Conservation (phyloP, 129 eudicot species). For the Mikania micrantha region DNA sequence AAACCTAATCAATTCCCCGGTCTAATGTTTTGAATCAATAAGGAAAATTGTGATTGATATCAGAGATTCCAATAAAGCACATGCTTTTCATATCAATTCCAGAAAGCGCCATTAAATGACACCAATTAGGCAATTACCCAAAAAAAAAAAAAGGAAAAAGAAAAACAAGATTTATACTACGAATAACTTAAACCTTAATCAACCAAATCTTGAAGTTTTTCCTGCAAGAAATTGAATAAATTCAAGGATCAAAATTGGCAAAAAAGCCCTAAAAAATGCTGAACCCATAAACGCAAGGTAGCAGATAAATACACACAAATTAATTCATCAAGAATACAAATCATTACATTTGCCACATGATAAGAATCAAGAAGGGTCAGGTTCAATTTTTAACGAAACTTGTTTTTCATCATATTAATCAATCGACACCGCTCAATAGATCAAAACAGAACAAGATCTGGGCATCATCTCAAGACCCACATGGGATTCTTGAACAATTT, state of each 20-base stretch:
- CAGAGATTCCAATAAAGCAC: conserved; percentile 4
- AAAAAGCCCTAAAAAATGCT: neutral
- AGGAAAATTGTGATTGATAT: conserved; percentile 1
- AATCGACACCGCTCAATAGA: conserved; percentile 4
- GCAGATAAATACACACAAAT: conserved; percentile 2
- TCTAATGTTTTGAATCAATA: conserved; percentile 9
- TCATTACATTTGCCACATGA: neutral
- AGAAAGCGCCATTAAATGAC: neutral
- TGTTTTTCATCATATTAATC: neutral
- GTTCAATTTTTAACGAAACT: no score
- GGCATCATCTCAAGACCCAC: conserved; percentile 46
- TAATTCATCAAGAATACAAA: neutral
- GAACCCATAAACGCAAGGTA: neutral
- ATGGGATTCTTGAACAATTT: conserved; percentile 29
- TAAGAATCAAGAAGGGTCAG: no score
- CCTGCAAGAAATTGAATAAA: conserved; percentile 24
- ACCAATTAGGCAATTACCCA: conserved; percentile 8
- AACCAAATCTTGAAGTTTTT: conserved; percentile 14
- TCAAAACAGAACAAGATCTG: conserved; percentile 52
- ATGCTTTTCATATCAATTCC: conserved; percentile 5
- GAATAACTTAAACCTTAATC: neutral
- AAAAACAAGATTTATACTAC: conserved; percentile 10
- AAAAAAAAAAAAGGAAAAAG: no score
- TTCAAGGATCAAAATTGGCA: conserved; percentile 5
- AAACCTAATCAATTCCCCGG: neutral